These are phyloP conservation scores for Kernera saxatilis DNA, from an alignment of 345 rosid species.

Conservation along the genomic window DNA sequence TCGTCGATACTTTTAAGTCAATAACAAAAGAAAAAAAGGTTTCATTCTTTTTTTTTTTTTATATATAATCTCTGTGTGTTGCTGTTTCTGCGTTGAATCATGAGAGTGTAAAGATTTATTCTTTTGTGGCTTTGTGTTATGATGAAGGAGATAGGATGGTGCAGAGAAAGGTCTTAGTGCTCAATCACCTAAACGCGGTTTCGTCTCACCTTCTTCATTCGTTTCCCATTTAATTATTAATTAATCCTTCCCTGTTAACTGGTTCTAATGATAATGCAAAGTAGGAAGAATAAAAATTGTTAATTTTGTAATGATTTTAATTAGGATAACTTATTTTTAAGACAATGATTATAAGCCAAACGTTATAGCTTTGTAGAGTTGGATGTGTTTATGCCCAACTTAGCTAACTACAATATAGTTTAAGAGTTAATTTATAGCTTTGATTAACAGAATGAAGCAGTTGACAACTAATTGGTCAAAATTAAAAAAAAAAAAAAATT, in stretches of 20 bases:
- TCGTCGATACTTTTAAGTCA: conserved; percentile 11
- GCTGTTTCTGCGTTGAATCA: conserved; percentile 29
- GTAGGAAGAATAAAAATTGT: neutral
- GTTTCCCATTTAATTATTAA: neutral
- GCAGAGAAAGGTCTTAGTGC: conserved; percentile 21
- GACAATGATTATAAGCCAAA: conserved; percentile 12
- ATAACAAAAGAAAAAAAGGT: conserved; percentile 10
- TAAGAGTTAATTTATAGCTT: neutral
- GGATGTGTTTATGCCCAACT: conserved; percentile 3
- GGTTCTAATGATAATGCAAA: neutral
- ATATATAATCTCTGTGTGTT: neutral
- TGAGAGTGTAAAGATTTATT: neutral
- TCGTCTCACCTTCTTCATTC: conserved; percentile 31
- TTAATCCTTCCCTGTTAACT: neutral
- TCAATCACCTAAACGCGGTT: conserved; percentile 17
- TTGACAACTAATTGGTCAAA: neutral
- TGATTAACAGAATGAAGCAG: neutral
- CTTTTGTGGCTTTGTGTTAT: conserved; percentile 3
- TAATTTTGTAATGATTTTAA: neutral
- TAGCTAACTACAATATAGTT: neutral
- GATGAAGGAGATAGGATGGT: conserved; percentile 14
- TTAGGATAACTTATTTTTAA: neutral
- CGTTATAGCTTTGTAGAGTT: neutral
- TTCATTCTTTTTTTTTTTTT: neutral
- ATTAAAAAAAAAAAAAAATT: neutral